phyloP scores from a whole-genome alignment of 306 rosid genomes.

The Ormosia emarginata region DNA sequence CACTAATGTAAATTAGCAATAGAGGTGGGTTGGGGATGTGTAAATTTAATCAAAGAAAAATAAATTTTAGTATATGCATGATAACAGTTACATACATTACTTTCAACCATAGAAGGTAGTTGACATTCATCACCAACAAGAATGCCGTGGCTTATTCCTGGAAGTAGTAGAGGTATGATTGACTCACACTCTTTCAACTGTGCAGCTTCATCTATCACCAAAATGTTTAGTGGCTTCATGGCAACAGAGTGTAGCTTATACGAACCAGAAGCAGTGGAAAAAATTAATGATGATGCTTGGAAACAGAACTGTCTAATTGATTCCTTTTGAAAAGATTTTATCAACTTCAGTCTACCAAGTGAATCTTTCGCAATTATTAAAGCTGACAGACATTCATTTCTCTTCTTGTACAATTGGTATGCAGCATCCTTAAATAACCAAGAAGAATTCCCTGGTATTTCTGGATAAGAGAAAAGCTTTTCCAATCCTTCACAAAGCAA shows the following conservation, averaged over 20 bases:
- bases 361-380: slow-evolving; percentile 30
- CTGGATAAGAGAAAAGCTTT: slow-evolving; percentile 7
- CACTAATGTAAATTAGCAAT: not conserved
- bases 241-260: slow-evolving; percentile 31
- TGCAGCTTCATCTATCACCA: slow-evolving; percentile 79
- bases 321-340: not conserved
- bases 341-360: slow-evolving; percentile 27
- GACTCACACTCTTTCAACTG: slow-evolving; percentile 71
- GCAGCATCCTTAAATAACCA: not conserved
- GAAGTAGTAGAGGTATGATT: slow-evolving; percentile 42
- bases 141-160: slow-evolving; percentile 43
- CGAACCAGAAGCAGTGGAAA: slow-evolving; percentile 61
- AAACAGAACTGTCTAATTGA: slow-evolving; percentile 42
- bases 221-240: slow-evolving; percentile 40
- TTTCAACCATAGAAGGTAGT: slow-evolving; percentile 50
- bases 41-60: not conserved
- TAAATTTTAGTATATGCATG: not conserved
- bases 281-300: slow-evolving; percentile 48
- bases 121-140: slow-evolving; percentile 78
- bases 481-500: slow-evolving; percentile 25
- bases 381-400: slow-evolving; percentile 37
- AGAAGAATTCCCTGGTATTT: not conserved
- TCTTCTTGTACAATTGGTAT: not conserved
- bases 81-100: slow-evolving; percentile 39
- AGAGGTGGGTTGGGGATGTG: not conserved